Evolutionary conservation across 257 asterid species (phyloP), one percentile per base, ranked within the genome.

Genomic region (Schizonepeta tenuifolia): DNA sequence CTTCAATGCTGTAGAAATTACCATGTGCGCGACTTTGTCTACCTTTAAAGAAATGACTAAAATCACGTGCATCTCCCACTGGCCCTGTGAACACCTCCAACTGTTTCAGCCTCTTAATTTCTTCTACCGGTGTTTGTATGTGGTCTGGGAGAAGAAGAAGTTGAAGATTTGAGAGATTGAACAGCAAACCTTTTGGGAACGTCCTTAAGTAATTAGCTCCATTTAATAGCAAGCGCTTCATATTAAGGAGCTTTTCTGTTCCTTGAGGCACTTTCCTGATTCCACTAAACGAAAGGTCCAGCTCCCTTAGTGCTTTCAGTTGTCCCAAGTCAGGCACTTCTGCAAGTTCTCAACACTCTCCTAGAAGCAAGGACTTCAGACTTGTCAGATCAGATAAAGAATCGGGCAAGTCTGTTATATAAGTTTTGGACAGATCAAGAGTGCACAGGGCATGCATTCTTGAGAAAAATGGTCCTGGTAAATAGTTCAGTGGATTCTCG

Each of bases 361-460:
- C 46, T 22, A 72, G 77, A 47, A 72, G 44, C 65, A 72, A 72
- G 9, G 72, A 56, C 51, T 7, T 64, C 3, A 73, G 78, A 15
- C 35, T 43, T 24, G 5, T 20, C 60, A 73, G 59, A 12, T 63
- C 71, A 11, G 65, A 64, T 24, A 73, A 6, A 9, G 71, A 73
- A 53, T 54, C 43, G 1, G 78, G 78, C 72, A 73, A 55, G 51
- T 54, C 50, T 24, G 7, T 2, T 18, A 73, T 73, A 2, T 3
- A 0, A 53, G 50, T 64, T 2, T 7, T 0, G 8, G 67, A 64
- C 50, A 73, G 49, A 73, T 73, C 67, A 3, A 73, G 78, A 40
- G 49, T 41, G n/a, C 14, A 18, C 1, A 73, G 49, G 59, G 60
- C 67, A 17, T 36, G 54, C 78, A 73, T 38, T 11, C 12, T 53